phyloP scores from a whole-genome alignment of 2,329 filamentous ascomycete genomes.

The Ceratocystis cacaofunesta region DNA sequence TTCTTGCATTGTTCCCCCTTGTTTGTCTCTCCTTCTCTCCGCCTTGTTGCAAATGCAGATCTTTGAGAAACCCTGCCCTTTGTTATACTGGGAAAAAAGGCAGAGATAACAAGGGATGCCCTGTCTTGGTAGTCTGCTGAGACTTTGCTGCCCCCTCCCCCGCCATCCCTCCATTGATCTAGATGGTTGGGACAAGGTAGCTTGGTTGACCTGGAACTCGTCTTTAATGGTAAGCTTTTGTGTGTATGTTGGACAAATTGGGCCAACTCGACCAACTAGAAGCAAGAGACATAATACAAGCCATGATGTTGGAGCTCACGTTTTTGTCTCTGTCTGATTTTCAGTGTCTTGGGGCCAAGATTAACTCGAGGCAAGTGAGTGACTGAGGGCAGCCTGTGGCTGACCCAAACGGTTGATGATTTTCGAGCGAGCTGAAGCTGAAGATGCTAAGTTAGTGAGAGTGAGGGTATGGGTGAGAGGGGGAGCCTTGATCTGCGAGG shows the following conservation, averaged over 20 bases:
- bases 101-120: too few species aligned
- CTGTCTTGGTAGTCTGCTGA: too few species aligned
- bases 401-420: background rate
- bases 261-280: too few species aligned
- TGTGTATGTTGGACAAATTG: too few species aligned
- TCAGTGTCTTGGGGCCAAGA: background rate
- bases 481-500: background rate
- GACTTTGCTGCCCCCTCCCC: too few species aligned
- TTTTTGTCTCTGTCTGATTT: background rate
- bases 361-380: background rate
- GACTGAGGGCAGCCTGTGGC: background rate
- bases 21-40: background rate
- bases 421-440: background rate
- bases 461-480: background rate
- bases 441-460: background rate
- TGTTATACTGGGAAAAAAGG: too few species aligned
- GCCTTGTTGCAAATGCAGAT: background rate
- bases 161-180: too few species aligned
- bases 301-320: too few species aligned
- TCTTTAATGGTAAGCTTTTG: too few species aligned
- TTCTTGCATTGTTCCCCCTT: background rate
- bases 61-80: background rate
- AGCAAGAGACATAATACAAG: too few species aligned
- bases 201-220: too few species aligned
- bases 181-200: too few species aligned